Conservation (phyloP, 2,329 filamentous ascomycete species). For the Corniculantispora saksenae region DNA sequence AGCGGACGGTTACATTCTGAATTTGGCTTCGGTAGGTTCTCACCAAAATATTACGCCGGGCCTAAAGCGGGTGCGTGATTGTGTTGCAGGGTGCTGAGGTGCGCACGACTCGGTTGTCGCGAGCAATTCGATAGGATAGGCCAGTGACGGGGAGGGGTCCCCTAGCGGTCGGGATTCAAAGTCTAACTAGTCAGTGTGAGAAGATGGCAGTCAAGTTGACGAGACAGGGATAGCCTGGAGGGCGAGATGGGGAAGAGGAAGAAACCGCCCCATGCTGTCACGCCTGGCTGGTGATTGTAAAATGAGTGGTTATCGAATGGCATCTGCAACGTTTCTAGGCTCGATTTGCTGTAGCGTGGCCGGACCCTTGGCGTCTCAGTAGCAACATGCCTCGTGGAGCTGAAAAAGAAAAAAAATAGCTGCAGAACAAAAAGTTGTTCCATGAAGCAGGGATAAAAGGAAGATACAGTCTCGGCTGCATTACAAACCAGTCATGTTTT, state of each 20-base stretch:
- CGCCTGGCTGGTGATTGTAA: not conserved
- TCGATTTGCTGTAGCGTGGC: not conserved
- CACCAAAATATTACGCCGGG: not conserved
- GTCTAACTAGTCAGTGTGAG: not conserved
- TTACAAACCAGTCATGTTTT: too few relatives aligned
- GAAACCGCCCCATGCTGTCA: not conserved
- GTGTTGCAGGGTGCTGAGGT: not conserved
- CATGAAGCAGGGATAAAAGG: too few relatives aligned
- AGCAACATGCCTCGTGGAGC: constrained; percentile 1
- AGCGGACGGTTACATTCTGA: not conserved
- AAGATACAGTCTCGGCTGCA: too few relatives aligned
- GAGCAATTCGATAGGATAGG: not conserved
- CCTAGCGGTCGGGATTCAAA: not conserved
- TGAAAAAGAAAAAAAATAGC: not conserved
- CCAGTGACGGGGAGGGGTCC: not conserved
- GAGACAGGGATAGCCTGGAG: constrained; percentile 1
- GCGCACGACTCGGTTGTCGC: constrained; percentile 10
- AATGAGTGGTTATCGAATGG: not conserved
- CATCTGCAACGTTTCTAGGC: not conserved
- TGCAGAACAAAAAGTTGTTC: too few relatives aligned
- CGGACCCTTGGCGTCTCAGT: not conserved
- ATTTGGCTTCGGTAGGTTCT: not conserved
- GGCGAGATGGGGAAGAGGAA: not conserved
- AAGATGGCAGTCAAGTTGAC: not conserved
- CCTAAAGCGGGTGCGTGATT: not conserved